These are phyloP conservation scores for Sporothrix curviconia DNA, from an alignment of 2,329 filamentous ascomycete species.

Conservation along the genomic window DNA sequence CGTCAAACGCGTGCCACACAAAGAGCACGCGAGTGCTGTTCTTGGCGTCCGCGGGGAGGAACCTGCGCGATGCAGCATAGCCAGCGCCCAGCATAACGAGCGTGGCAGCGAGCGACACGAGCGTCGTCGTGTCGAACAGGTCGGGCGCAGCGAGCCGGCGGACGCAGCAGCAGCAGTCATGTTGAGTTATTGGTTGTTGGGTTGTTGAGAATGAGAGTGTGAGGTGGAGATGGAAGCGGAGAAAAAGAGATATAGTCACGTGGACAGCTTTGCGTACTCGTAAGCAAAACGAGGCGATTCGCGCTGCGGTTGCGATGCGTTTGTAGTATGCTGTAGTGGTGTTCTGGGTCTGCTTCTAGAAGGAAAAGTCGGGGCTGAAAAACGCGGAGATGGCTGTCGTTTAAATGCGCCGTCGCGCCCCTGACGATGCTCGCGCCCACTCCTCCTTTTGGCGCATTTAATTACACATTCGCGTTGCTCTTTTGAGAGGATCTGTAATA, in stretches of 20 bases:
- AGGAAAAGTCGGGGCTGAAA: background rate
- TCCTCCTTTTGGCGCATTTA: background rate
- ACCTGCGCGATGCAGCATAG: conserved; percentile 41
- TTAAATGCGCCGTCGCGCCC: background rate
- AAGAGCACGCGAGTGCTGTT: conserved; percentile 73
- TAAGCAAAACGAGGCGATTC: too few relatives aligned
- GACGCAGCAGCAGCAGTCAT: conserved; percentile 9
- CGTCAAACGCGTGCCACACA: conserved; percentile 92
- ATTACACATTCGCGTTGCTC: background rate
- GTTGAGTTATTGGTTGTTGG: too few relatives aligned
- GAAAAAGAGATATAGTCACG: too few relatives aligned
- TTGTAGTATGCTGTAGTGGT: background rate
- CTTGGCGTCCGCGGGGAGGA: conserved; percentile 45
- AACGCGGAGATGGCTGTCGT: background rate
- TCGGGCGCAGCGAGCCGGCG: conserved; percentile 38
- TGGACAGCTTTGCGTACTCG: too few relatives aligned
- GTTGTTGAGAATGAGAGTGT: too few relatives aligned
- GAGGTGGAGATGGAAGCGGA: too few relatives aligned
- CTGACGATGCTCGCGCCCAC: background rate
- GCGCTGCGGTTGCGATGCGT: too few relatives aligned
- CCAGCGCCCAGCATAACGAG: conserved; percentile 46
- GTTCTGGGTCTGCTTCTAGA: background rate
- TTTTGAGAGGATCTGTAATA: background rate
- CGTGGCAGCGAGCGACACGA: conserved; percentile 51
- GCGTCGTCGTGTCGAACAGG: conserved; percentile 54